A percentile compares a stretch with the other conserved stretches of the same genome.
Conservation (phyloP, 805 yeast species). For the Pichia exigua region DNA sequence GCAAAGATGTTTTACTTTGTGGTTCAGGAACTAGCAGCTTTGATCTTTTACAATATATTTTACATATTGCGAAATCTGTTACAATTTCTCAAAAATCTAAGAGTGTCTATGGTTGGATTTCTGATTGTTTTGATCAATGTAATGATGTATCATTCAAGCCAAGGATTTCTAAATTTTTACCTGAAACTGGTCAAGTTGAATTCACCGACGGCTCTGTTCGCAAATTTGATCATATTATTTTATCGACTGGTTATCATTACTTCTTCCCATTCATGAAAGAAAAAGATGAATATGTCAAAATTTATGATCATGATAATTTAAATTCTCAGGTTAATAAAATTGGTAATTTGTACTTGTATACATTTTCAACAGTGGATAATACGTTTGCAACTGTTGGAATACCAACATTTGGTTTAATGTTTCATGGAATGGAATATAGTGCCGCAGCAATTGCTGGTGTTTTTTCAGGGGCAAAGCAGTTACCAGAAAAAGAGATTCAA, state of each 20-base stretch:
- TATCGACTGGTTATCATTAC: constrained; percentile 46
- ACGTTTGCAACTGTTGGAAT: constrained; percentile 35
- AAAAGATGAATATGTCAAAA: constrained; percentile 8
- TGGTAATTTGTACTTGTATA: constrained; percentile 24
- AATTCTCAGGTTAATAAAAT: constrained; percentile 11
- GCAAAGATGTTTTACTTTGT: constrained; percentile 33
- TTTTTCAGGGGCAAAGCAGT: constrained; percentile 35
- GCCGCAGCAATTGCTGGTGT: constrained; percentile 55
- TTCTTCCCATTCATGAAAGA: constrained; percentile 33
- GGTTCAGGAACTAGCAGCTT: constrained; percentile 38
- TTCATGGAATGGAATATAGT: constrained; percentile 42
- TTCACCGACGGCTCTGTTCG: constrained; percentile 29
- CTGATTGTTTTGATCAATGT: constrained; percentile 10
- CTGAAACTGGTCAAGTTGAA: constrained; percentile 15
- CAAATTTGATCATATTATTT: constrained; percentile 33
- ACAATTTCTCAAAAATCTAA: constrained; percentile 17
- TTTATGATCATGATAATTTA: constrained; percentile 3
- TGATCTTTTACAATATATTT: constrained; percentile 34
- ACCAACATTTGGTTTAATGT: constrained; percentile 36
- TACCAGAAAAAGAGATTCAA: constrained; percentile 38
- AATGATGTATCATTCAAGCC: constrained; percentile 15
- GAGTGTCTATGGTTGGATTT: constrained; percentile 18
- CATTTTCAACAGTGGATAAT: constrained; percentile 36
- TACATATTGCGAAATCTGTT: constrained; percentile 15
- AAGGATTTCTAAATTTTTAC: constrained; percentile 12